Conservation (phyloP, 495 filamentous ascomycete genomes). For the Lophiotrema nucula region DNA sequence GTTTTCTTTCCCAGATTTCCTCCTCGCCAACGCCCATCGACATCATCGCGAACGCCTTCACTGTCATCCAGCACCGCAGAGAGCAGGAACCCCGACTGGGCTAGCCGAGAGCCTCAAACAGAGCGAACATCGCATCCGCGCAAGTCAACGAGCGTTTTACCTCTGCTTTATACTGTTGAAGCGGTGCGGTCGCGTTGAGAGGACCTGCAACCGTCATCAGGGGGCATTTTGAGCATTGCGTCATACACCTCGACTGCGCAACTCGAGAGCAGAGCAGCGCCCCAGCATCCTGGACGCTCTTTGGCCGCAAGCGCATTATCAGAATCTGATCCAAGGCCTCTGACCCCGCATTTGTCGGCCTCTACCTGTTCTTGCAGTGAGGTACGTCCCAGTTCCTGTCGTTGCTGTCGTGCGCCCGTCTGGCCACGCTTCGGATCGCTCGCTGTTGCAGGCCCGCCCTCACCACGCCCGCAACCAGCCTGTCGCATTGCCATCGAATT, state of each 20-base stretch:
- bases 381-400: slow-evolving; percentile 19
- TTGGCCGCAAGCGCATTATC: slow-evolving; percentile 1
- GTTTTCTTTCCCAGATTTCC: not conserved
- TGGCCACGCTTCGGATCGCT: slow-evolving; percentile 1
- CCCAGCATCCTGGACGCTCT: not conserved
- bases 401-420: slow-evolving; percentile 6
- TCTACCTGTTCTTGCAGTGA: slow-evolving; percentile 10
- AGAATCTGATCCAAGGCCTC: not conserved
- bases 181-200: not conserved
- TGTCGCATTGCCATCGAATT: not conserved
- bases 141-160: not conserved
- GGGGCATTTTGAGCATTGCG: slow-evolving; percentile 24
- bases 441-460: not conserved
- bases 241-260: slow-evolving; percentile 23
- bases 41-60: slow-evolving; percentile 29
- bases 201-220: slow-evolving; percentile 8
- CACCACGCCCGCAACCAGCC: slow-evolving; percentile 2
- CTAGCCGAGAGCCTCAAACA: slow-evolving; percentile 25
- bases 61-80: slow-evolving; percentile 1
- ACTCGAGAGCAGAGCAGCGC: not conserved
- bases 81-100: not conserved
- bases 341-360: slow-evolving; percentile 20
- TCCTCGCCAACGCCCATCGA: slow-evolving; percentile 6
- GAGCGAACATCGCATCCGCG: not conserved
- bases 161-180: slow-evolving; percentile 6